A percentile compares a stretch with the other conserved stretches of the same genome.
Evolutionary conservation across 2,329 filamentous ascomycete species (phyloP).

Genomic region (Beauveria rudraprayagi): DNA sequence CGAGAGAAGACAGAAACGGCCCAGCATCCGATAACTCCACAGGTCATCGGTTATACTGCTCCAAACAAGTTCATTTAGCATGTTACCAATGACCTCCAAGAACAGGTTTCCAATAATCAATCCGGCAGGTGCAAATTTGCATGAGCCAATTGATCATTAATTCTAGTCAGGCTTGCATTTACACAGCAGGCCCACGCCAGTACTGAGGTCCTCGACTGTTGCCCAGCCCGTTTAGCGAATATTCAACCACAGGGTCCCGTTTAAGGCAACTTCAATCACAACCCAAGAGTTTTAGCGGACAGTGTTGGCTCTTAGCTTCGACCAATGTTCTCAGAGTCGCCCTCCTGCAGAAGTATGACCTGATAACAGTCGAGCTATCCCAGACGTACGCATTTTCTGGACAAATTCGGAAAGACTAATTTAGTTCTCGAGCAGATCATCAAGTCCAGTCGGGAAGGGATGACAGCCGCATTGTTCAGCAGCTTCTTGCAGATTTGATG

Average conservation of each 20-base stretch:
- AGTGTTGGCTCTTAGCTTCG: constrained; percentile 87
- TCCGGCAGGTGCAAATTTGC: not conserved
- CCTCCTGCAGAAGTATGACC: constrained; percentile 73
- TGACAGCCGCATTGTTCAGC: constrained; percentile 69
- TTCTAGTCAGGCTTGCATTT: constrained; percentile 55
- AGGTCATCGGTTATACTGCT: constrained; percentile 30
- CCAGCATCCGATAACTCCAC: constrained; percentile 22
- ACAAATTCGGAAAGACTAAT: constrained; percentile 87
- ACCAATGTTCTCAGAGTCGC: constrained; percentile 91
- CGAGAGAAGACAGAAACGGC: constrained; percentile 4
- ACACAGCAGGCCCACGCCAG: constrained; percentile 58
- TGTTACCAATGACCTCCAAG: constrained; percentile 50
- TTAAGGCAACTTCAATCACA: constrained; percentile 75
- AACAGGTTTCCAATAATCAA: constrained; percentile 41
- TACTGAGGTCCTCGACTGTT: constrained; percentile 57
- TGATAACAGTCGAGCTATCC: constrained; percentile 75
- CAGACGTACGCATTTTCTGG: constrained; percentile 86
- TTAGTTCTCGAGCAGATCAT: constrained; percentile 82
- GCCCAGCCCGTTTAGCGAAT: constrained; percentile 64
- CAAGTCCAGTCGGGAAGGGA: constrained; percentile 60
- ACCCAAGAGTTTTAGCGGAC: constrained; percentile 73
- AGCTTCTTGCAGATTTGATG: constrained; percentile 58
- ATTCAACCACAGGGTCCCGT: constrained; percentile 76
- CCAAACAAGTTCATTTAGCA: not conserved
- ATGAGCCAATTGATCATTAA: not conserved